phyloP scores from a whole-genome alignment of 176 grass and related monocot genomes.

The Oryza rufipogon region DNA sequence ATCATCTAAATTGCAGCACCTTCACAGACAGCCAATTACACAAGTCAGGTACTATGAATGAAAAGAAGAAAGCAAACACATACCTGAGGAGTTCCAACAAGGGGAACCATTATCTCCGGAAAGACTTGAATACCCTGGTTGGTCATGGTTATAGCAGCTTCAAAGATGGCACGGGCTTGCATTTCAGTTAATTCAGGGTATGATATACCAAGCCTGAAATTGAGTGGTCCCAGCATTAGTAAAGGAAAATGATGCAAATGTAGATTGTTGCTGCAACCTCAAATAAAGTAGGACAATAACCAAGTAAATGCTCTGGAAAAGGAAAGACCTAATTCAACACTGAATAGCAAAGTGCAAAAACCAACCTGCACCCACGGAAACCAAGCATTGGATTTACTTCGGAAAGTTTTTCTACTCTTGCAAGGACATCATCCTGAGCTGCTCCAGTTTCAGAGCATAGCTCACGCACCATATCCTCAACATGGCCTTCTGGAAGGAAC shows the following conservation, averaged over 20 bases:
- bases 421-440: slow-evolving; percentile 75
- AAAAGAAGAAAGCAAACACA: slow-evolving; percentile 15
- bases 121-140: slow-evolving; percentile 89
- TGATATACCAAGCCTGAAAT: slow-evolving; percentile 94
- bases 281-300: slow-evolving; percentile 4
- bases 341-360: slow-evolving; percentile 40
- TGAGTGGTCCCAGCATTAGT: slow-evolving; percentile 39
- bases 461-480: slow-evolving; percentile 85
- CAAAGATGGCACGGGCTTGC: slow-evolving; percentile 96
- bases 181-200: slow-evolving; percentile 93
- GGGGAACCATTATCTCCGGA: slow-evolving; percentile 98
- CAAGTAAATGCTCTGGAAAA: slow-evolving; percentile 17
- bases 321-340: background rate
- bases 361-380: slow-evolving; percentile 96
- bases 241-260: background rate
- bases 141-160: slow-evolving; percentile 88
- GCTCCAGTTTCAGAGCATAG: slow-evolving; percentile 80
- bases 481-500: slow-evolving; percentile 87
- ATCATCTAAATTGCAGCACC: slow-evolving; percentile 22
- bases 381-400: slow-evolving; percentile 99
- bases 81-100: slow-evolving; percentile 96
- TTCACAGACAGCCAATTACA: background rate
- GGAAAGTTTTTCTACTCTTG: slow-evolving; percentile 88
- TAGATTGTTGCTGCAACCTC: background rate
- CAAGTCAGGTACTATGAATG: background rate